A percentile compares a stretch with the other conserved stretches of the same genome.
phyloP scores from a whole-genome alignment of 345 rosid species.

The Lepidium africanum region DNA sequence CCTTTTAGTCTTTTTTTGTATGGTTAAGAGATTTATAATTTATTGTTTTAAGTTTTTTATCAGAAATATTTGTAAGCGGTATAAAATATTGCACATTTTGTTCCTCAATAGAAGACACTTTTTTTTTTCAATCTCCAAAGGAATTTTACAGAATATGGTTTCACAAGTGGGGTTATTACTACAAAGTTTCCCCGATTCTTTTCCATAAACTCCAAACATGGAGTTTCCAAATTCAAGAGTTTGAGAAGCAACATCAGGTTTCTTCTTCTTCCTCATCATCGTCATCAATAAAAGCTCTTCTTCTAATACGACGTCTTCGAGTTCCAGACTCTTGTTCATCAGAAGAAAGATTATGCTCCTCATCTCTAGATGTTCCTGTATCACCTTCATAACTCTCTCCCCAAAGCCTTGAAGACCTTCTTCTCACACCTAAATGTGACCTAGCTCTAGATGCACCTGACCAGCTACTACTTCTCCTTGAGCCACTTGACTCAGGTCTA shows the following conservation, averaged over 20 bases:
- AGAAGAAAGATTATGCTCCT: conserved; percentile 34
- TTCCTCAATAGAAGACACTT: not conserved
- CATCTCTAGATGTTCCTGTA: conserved; percentile 62
- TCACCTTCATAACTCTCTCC: conserved; percentile 84
- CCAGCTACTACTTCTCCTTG: conserved; percentile 74
- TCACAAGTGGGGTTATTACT: conserved; percentile 20
- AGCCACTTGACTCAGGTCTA: conserved; percentile 52
- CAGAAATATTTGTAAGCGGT: not conserved
- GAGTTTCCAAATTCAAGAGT: conserved; percentile 2
- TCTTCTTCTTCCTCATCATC: conserved; percentile 23
- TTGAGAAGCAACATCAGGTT: conserved; percentile 4
- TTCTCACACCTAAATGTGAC: conserved; percentile 50
- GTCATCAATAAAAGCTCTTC: conserved; percentile 20
- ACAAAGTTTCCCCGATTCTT: conserved; percentile 11
- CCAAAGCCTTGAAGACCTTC: conserved; percentile 66
- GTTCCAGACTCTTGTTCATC: conserved; percentile 26
- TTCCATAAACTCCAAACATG: not conserved
- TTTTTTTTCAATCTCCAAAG: not conserved
- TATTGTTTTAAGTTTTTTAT: not conserved
- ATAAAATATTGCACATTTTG: conserved; percentile 6
- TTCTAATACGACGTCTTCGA: conserved; percentile 18
- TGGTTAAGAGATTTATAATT: not conserved
- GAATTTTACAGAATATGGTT: conserved; percentile 15
- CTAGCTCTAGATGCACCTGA: conserved; percentile 68
- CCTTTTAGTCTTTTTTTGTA: not conserved